These are phyloP conservation scores for Fraxinus paxiana DNA, from an alignment of 305 asterid genomes.

Conservation along the genomic window DNA sequence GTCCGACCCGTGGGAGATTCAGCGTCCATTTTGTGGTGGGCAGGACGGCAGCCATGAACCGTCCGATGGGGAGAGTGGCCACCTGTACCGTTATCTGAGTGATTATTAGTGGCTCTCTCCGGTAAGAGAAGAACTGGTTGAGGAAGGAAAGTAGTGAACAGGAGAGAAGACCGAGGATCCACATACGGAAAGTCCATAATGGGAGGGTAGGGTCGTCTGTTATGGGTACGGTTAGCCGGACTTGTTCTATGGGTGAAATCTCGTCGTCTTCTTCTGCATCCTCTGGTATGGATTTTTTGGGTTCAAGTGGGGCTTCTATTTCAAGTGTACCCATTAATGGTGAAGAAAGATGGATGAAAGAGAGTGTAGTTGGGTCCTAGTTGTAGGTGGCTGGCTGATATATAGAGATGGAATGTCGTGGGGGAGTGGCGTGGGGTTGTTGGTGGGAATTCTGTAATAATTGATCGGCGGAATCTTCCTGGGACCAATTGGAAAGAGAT, in stretches of 20 bases:
- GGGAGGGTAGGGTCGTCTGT: slow-evolving; percentile 52
- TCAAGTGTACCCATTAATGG: slow-evolving; percentile 22
- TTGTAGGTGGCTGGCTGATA: not conserved
- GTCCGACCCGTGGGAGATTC: slow-evolving; percentile 26
- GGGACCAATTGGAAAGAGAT: not conserved
- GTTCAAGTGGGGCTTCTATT: slow-evolving; percentile 10
- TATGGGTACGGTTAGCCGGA: slow-evolving; percentile 46
- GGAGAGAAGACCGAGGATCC: slow-evolving; percentile 41
- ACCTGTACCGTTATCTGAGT: slow-evolving; percentile 45
- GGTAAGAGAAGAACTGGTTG: slow-evolving; percentile 47
- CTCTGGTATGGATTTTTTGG: not conserved
- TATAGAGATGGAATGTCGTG: not conserved
- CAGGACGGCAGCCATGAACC: slow-evolving; percentile 44
- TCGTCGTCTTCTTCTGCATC: slow-evolving; percentile 24
- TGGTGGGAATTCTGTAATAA: not conserved
- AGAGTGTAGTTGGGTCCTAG: not conserved
- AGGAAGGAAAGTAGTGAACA: slow-evolving; percentile 47
- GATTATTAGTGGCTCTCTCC: slow-evolving; percentile 40
- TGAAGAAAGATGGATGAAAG: not conserved
- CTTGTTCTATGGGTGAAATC: slow-evolving; percentile 49
- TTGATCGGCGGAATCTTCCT: not conserved
- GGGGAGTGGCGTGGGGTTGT: not conserved
- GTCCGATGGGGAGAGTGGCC: slow-evolving; percentile 43
- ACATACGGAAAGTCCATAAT: slow-evolving; percentile 57
- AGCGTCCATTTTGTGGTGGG: slow-evolving; percentile 31